A percentile compares a stretch with the other conserved stretches of the same genome.
phyloP scores from a whole-genome alignment of 768 basidiomycete genomes.

The Tulasnella sp. region DNA sequence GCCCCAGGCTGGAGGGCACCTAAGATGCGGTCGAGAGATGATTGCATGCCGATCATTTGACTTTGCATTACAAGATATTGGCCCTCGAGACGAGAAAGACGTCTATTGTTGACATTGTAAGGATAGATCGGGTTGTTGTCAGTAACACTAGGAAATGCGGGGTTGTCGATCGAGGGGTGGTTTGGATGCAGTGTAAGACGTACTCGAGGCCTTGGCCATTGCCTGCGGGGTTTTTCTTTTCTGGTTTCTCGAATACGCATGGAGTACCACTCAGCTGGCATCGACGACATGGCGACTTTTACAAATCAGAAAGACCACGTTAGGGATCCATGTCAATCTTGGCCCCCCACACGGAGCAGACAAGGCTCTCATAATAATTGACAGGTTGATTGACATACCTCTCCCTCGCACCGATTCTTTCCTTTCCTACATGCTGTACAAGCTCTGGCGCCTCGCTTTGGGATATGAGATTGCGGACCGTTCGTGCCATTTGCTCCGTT shows the following conservation, averaged over 20 bases:
- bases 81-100: constrained; percentile 74
- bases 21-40: constrained; percentile 76
- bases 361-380: background rate
- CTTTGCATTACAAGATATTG: constrained; percentile 88
- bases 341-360: background rate
- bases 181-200: constrained; percentile 14
- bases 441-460: constrained; percentile 82
- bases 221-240: constrained; percentile 63
- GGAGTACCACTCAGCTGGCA: constrained; percentile 74
- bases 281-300: constrained; percentile 81
- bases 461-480: constrained; percentile 45
- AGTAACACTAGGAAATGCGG: background rate
- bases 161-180: background rate
- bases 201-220: constrained; percentile 61
- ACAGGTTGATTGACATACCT: constrained; percentile 41
- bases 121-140: background rate
- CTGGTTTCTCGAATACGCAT: constrained; percentile 86
- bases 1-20: constrained; percentile 47
- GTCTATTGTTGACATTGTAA: constrained; percentile 38
- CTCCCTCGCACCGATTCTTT: constrained; percentile 90
- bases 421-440: constrained; percentile 86
- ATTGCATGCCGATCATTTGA: constrained; percentile 93
- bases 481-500: constrained; percentile 17
- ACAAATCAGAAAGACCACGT: background rate
- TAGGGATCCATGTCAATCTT: background rate